Conservation (phyloP, 1,284 basidiomycete species). For the Takashimella koratensis region DNA sequence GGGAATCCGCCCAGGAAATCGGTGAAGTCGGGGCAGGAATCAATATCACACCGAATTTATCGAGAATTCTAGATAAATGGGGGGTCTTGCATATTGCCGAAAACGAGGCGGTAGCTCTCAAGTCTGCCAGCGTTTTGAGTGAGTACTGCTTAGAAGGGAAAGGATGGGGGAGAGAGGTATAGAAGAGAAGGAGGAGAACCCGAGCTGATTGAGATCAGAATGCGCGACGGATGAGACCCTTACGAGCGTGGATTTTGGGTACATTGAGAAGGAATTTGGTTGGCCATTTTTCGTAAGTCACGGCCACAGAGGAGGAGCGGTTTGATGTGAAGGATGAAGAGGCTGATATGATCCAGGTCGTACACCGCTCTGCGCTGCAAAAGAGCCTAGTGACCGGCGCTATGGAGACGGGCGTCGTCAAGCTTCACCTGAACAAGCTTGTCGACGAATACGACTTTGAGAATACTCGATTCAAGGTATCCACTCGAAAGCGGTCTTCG, state of each 20-base stretch:
- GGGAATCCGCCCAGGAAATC: conserved; percentile 27
- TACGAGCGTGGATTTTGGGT: conserved; percentile 33
- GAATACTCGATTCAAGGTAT: conserved; percentile 30
- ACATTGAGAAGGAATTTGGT: conserved; percentile 37
- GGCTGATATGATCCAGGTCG: too few relatives aligned
- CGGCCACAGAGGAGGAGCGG: too few relatives aligned
- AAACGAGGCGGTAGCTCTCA: conserved; percentile 35
- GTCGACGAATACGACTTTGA: conserved; percentile 42
- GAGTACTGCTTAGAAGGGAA: conserved; percentile 6
- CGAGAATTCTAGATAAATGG: conserved; percentile 30
- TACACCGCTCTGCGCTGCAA: conserved; percentile 45
- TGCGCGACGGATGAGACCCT: conserved; percentile 34
- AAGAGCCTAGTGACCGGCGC: conserved; percentile 33
- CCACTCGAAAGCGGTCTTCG: conserved; percentile 1
- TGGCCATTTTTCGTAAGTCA: conserved; percentile 29
- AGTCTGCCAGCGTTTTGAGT: conserved; percentile 35
- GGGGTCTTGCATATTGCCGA: conserved; percentile 25
- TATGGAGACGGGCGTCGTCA: conserved; percentile 26
- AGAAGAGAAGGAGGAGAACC: too few relatives aligned
- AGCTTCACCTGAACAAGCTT: conserved; percentile 30
- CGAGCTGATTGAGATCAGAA: conserved; percentile 16
- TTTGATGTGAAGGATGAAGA: too few relatives aligned
- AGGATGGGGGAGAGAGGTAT: too few relatives aligned
- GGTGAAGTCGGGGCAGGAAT: conserved; percentile 43
- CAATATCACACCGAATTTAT: conserved; percentile 39